Percentiles rank a stretch among this genome's conserved stretches.
phyloP scores from a whole-genome alignment of 768 basidiomycete species.

The Pleurotus eryngii region DNA sequence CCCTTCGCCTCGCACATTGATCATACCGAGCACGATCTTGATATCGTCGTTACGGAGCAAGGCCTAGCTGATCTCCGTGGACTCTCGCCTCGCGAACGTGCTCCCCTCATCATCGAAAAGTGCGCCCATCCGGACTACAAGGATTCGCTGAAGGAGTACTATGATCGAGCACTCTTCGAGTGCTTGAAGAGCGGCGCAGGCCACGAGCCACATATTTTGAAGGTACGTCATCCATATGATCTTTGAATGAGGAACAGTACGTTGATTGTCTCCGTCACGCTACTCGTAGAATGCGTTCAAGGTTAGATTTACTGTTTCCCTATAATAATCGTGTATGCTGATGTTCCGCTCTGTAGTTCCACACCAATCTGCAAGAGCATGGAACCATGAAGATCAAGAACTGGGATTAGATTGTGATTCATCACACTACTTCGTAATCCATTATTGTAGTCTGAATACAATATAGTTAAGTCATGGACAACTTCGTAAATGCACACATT shows the following conservation, averaged over 20 bases:
- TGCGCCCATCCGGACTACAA: conserved; percentile 47
- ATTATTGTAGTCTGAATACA: background rate
- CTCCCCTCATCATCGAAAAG: conserved; percentile 42
- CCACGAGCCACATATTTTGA: conserved; percentile 48
- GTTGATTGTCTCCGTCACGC: background rate
- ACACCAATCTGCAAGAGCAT: conserved; percentile 27
- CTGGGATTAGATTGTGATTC: conserved; percentile 22
- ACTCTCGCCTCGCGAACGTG: conserved; percentile 42
- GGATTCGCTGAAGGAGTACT: conserved; percentile 41
- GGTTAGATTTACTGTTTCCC: background rate
- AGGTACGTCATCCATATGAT: conserved; percentile 22
- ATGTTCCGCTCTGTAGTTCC: conserved; percentile 11
- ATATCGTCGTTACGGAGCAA: conserved; percentile 46
- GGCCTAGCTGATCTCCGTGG: conserved; percentile 47
- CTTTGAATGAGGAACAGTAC: background rate
- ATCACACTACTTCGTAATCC: background rate
- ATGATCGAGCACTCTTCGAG: conserved; percentile 39
- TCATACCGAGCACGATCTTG: conserved; percentile 49
- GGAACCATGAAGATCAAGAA: conserved; percentile 30
- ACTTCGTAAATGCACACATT: too few relatives aligned
- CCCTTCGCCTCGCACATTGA: conserved; percentile 46
- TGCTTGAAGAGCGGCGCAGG: conserved; percentile 40
- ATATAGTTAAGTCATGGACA: too few relatives aligned
- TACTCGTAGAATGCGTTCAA: conserved; percentile 21
- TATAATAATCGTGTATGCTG: background rate